A percentile compares a stretch with the other conserved stretches of the same genome.
phyloP scores from a whole-genome alignment of 140 eudicot species.

The Stevia rebaudiana region DNA sequence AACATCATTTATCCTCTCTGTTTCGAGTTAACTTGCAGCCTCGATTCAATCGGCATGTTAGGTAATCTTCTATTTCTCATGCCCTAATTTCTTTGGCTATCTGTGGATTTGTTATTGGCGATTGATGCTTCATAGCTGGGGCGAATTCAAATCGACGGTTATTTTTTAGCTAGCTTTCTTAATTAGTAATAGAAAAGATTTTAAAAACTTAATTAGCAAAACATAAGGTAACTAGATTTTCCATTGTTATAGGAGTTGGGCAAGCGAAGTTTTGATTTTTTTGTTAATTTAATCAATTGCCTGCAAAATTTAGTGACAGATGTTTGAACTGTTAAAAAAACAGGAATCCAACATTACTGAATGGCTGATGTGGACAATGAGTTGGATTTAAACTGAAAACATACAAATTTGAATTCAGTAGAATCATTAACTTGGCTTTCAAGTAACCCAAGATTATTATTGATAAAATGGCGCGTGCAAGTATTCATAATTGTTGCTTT shows the following conservation, averaged over 20 bases:
- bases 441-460: not conserved
- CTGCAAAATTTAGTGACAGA: not conserved
- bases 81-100: not conserved
- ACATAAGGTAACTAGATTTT: slow-evolving; percentile 1
- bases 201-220: not conserved
- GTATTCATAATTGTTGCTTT: slow-evolving; percentile 16
- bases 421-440: not conserved
- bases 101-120: not conserved
- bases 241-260: not conserved
- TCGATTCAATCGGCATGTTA: not conserved
- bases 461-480: slow-evolving; percentile 25
- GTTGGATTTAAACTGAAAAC: slow-evolving; percentile 1
- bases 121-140: not conserved
- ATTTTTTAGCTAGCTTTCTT: not conserved
- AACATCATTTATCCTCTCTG: not conserved
- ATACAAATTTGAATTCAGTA: not conserved
- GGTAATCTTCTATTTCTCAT: not conserved
- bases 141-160: not conserved
- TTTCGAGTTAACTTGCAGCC: not conserved
- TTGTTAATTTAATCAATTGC: not conserved
- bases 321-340: not conserved
- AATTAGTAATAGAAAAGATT: not conserved
- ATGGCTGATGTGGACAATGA: not conserved
- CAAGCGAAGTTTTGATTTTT: not conserved
- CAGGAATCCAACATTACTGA: not conserved